phyloP scores from a whole-genome alignment of 1,284 basidiomycete species.

The Austroboletus rostrupii region DNA sequence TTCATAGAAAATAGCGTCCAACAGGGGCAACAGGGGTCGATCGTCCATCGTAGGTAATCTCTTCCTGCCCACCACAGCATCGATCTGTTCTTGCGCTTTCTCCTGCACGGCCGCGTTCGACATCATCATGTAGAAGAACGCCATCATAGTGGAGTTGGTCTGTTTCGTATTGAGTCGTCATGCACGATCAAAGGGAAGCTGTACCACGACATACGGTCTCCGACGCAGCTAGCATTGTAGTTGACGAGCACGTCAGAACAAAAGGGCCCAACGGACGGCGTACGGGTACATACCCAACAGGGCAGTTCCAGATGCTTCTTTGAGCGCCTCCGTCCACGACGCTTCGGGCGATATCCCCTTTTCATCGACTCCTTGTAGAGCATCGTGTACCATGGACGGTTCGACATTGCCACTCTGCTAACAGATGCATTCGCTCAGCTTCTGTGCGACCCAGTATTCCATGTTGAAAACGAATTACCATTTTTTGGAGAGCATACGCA shows the following conservation, averaged over 20 bases:
- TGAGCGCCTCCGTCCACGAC: constrained; percentile 1
- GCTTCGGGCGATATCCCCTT: not conserved
- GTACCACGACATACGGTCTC: constrained; percentile 9
- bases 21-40: no score
- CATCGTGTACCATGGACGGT: not conserved
- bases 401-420: not conserved
- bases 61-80: no score
- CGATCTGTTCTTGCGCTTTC: no score
- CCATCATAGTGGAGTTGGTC: constrained; percentile 6
- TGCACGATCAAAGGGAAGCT: not conserved
- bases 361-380: not conserved
- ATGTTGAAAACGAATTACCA: not conserved
- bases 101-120: not conserved
- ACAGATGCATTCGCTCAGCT: not conserved
- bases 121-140: constrained; percentile 33
- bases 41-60: no score
- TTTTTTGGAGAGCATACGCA: not conserved
- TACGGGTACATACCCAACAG: constrained; percentile 3
- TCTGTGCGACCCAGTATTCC: not conserved
- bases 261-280: not conserved
- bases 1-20: not conserved
- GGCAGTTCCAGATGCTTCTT: constrained; percentile 1
- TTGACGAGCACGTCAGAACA: not conserved
- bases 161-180: not conserved
- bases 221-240: not conserved